Base-by-base conservation (phyloP, 352 stramenopile species). In the Thalassiosira livingstoniorum region DNA sequence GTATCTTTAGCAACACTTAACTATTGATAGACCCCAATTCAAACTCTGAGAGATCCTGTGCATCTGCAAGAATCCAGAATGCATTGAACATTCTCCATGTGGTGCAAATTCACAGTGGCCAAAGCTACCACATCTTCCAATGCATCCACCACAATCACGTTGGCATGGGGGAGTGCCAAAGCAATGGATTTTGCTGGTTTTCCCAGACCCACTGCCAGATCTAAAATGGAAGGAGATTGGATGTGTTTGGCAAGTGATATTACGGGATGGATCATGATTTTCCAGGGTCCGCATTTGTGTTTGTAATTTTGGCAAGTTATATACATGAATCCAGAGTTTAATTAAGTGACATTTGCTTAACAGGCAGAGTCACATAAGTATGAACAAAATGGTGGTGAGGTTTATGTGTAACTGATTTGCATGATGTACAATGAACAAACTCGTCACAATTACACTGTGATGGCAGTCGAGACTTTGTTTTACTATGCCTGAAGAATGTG, bases 1-100 rank as follows among this genome's bases (percentile, higher is more conserved):
- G 45, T 80, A 69, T 37, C 71, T 75, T 60, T 83, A 86, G 25
- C 51, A 78, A 47, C 60, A 75, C 1, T 74, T 86, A 13, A 86
- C 73, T n/a, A 76, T 86, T 75, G 23, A 86, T 71, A 1, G 64
- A 68, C 2, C 54, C 43, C 35, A 39, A 63, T n/a, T 57, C 54
- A 57, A 82, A 67, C 25, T 43, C 21, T 7, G 32, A 68, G 2
- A 77, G 53, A 71, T 58, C 27, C 47, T 69, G 25, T 32, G 51
- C 32, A 72, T 75, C 65, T 23, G 63, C 63, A 4, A 55, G 4
- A 18, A 51, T 13, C 7, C 37, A 60, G 4, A 18, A 51, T 13
- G 27, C 37, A 60, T 4, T 62, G 27, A 0, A 67, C 37, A 67
- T 76, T 76, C 0, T 29, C 4, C 3, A 65, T 4, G 32, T 47